phyloP scores from a whole-genome alignment of 2,329 filamentous ascomycete species.

The Zymoseptoria ardabiliae region DNA sequence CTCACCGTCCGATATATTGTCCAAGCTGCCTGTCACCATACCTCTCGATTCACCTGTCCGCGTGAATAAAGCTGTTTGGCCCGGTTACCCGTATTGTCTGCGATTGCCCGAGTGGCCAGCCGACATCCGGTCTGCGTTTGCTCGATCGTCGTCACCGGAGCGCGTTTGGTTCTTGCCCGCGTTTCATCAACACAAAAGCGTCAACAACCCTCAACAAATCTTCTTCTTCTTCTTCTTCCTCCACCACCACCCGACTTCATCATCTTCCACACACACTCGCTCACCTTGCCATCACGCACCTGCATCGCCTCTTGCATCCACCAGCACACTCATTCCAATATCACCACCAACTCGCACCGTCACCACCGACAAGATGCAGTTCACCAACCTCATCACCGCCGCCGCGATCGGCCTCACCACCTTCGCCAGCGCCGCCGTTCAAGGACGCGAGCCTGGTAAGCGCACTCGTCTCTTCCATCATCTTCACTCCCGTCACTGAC shows the following conservation, averaged over 20 bases:
- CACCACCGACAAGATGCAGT: constrained; percentile 7
- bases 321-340: constrained; percentile 1
- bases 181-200: neutral
- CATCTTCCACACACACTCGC: neutral
- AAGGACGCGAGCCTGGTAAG: neutral
- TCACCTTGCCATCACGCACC: neutral
- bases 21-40: neutral
- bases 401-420: constrained; percentile 3
- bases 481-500: neutral
- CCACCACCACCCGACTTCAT: neutral
- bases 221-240: neutral
- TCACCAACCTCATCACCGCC: constrained; percentile 7
- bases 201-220: neutral
- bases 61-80: neutral
- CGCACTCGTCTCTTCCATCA: neutral
- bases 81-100: neutral
- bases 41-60: neutral
- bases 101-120: neutral
- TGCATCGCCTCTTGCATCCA: neutral
- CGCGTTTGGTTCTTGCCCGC: neutral
- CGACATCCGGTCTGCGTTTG: neutral
- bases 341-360: neutral
- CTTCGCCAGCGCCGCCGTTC: neutral
- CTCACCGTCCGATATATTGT: no score
- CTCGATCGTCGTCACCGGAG: neutral